These are phyloP conservation scores for Parafenestella ontariensis DNA, from an alignment of 2,329 filamentous ascomycete species.

Conservation along the genomic window DNA sequence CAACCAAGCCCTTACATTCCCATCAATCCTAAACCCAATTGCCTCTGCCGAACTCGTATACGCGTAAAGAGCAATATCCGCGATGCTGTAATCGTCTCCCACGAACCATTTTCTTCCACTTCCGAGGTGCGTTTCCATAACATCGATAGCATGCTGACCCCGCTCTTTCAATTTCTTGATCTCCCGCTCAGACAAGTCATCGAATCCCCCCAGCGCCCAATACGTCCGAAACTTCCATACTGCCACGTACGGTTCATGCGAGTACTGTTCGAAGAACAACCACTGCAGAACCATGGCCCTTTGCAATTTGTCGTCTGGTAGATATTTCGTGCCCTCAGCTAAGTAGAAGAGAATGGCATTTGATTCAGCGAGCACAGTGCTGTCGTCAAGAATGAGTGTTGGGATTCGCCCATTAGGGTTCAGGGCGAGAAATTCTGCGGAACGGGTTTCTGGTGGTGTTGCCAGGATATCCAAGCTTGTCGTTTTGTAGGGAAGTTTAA, in stretches of 20 bases:
- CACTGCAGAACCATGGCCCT: conserved; percentile 17
- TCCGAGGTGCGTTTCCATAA: conserved; percentile 21
- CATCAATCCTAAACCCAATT: conserved; percentile 16
- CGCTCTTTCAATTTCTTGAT: conserved; percentile 9
- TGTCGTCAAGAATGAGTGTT: conserved; percentile 20
- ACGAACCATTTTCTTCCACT: conserved; percentile 20
- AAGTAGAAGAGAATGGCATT: conserved; percentile 25
- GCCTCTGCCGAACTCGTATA: conserved; percentile 15
- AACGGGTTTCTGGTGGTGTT: conserved; percentile 14
- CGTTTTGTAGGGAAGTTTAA: conserved; percentile 15
- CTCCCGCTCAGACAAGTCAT: conserved; percentile 5
- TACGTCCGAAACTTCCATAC: conserved; percentile 18
- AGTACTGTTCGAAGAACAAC: conserved; percentile 28
- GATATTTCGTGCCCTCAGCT: conserved; percentile 13
- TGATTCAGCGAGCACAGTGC: conserved; percentile 19
- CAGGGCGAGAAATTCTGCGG: conserved; percentile 12
- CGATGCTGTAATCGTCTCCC: conserved; percentile 16
- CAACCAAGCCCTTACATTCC: conserved; percentile 21
- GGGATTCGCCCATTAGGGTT: conserved; percentile 23
- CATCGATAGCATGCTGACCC: conserved; percentile 18
- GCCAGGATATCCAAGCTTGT: conserved; percentile 18
- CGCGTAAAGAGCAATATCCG: conserved; percentile 19
- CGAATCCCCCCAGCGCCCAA: conserved; percentile 15
- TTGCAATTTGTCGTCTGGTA: conserved; percentile 12
- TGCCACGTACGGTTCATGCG: conserved; percentile 22